These are phyloP conservation scores for Rhodomyrtus tomentosa DNA, from an alignment of 345 rosid species.

Conservation along the genomic window DNA sequence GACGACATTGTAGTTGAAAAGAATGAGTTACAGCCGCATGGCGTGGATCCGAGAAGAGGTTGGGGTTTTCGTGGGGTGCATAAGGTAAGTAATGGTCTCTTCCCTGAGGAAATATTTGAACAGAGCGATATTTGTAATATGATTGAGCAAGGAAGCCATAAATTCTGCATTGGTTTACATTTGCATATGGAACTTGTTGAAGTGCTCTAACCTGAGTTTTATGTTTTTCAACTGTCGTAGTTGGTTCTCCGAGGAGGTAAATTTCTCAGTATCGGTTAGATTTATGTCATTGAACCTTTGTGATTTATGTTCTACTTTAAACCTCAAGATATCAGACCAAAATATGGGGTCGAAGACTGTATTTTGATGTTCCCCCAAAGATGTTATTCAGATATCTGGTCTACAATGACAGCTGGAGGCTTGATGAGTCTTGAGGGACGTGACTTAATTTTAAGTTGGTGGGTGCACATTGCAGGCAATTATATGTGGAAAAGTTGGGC, in stretches of 20 bases:
- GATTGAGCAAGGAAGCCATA: neutral
- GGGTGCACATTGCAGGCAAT: conserved; percentile 47
- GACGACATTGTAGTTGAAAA: conserved; percentile 27
- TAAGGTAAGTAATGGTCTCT: conserved; percentile 32
- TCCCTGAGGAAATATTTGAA: neutral
- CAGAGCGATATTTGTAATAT: neutral
- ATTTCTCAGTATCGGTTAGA: neutral
- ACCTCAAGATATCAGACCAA: neutral
- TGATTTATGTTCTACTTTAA: neutral
- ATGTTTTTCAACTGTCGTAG: neutral
- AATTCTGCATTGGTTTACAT: neutral
- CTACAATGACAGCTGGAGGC: neutral
- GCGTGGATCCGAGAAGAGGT: conserved; percentile 84
- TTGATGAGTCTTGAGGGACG: neutral
- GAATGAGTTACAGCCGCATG: conserved; percentile 57
- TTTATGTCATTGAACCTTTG: neutral
- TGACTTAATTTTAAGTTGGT: neutral
- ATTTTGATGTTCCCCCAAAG: neutral
- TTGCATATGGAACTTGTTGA: neutral
- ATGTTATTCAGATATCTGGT: neutral
- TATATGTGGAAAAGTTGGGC: conserved; percentile 85
- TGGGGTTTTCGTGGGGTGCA: conserved; percentile 95
- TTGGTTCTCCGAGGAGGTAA: neutral
- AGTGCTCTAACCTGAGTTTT: neutral
- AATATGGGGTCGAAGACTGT: neutral